A percentile compares a stretch with the other conserved stretches of the same genome.
These are phyloP conservation scores for Candida smagusa DNA, from an alignment of 1,139 yeast species.

Conservation along the genomic window DNA sequence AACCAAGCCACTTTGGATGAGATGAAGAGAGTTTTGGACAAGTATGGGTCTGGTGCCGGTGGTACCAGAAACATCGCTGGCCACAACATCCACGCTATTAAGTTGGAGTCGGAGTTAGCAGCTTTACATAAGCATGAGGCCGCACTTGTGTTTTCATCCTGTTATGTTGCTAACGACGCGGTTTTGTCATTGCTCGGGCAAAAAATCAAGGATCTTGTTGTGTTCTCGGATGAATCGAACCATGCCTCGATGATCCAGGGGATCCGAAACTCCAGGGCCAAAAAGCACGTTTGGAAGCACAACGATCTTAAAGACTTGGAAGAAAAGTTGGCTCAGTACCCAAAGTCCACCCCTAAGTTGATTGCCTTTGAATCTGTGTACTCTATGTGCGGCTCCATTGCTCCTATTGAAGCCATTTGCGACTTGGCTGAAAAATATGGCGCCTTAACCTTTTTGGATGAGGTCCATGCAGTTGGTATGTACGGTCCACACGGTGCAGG, in stretches of 20 bases:
- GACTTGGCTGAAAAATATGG: constrained; percentile 97
- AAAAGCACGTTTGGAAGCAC: constrained; percentile 88
- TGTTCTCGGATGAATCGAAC: constrained; percentile 87
- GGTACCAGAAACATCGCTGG: constrained; percentile 99
- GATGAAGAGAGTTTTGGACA: constrained; percentile 78
- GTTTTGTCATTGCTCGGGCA: constrained; percentile 90
- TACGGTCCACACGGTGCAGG: constrained; percentile 99
- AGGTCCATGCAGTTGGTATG: constrained; percentile 98
- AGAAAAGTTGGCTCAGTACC: constrained; percentile 69
- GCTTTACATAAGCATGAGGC: constrained; percentile 93
- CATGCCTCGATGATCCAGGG: constrained; percentile 99
- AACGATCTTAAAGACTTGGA: constrained; percentile 85
- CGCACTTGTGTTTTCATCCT: constrained; percentile 90
- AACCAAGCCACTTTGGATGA: constrained; percentile 67
- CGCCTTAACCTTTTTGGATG: constrained; percentile 93
- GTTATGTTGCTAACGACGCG: constrained; percentile 97
- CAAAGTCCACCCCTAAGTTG: constrained; percentile 81
- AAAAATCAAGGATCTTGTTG: constrained; percentile 82
- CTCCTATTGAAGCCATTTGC: constrained; percentile 90
- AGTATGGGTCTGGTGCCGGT: constrained; percentile 98
- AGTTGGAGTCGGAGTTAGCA: constrained; percentile 82
- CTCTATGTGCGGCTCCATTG: constrained; percentile 97
- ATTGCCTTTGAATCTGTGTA: constrained; percentile 97
- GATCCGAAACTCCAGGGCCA: constrained; percentile 83
- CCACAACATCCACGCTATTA: constrained; percentile 84